Percentiles rank a stretch among this genome's conserved stretches.
phyloP scores from a whole-genome alignment of 1,139 yeast species.

The Zygotorulaspora mrakii region DNA sequence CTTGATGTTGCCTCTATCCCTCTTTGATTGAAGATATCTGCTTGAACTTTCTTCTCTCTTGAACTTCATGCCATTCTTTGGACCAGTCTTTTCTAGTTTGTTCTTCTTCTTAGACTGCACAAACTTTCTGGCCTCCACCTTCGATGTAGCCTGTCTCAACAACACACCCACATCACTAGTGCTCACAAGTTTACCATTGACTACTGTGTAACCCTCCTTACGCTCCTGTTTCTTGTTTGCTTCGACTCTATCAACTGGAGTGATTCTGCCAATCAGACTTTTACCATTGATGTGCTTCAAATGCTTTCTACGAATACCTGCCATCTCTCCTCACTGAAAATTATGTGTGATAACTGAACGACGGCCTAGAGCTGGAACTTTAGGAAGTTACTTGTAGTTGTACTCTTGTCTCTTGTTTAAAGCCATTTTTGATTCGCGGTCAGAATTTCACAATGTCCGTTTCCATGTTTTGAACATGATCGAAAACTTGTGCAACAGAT shows the following conservation, averaged over 20 bases:
- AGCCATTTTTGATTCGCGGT: too few relatives aligned
- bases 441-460: too few relatives aligned
- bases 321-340: slow-evolving; percentile 4
- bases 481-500: too few relatives aligned
- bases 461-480: too few relatives aligned
- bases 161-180: slow-evolving; percentile 30
- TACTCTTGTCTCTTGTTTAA: too few relatives aligned
- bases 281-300: slow-evolving; percentile 9
- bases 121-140: slow-evolving; percentile 14
- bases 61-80: background rate
- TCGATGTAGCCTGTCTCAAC: slow-evolving; percentile 23
- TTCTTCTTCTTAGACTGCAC: slow-evolving; percentile 1
- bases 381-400: too few relatives aligned
- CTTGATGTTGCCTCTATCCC: slow-evolving; percentile 1
- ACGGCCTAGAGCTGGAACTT: too few relatives aligned
- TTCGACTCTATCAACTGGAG: slow-evolving; percentile 8
- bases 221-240: slow-evolving; percentile 7
- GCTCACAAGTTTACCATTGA: slow-evolving; percentile 29
- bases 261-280: slow-evolving; percentile 14
- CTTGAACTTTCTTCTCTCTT: background rate
- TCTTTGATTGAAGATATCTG: background rate
- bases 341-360: too few relatives aligned
- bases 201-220: slow-evolving; percentile 25
- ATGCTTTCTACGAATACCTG: slow-evolving; percentile 7
- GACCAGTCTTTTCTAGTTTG: slow-evolving; percentile 3